Conservation (phyloP, 2,329 filamentous ascomycete genomes). For the Fusarium nematophilum region DNA sequence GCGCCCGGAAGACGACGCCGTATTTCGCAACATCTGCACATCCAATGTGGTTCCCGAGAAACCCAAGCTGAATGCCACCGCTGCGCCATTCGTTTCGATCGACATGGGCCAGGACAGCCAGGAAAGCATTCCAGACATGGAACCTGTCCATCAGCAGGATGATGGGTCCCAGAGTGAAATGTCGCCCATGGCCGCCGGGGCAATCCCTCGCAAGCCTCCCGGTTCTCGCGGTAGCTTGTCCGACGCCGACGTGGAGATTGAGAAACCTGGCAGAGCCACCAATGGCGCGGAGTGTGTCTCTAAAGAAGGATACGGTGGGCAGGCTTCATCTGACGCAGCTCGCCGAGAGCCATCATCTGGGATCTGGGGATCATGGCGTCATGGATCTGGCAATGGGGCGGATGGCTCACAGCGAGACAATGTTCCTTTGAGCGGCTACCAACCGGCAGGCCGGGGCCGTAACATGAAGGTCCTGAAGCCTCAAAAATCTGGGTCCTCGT, state of each 20-base stretch:
- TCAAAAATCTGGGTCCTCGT: constrained; percentile 70
- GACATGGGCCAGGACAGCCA: constrained; percentile 45
- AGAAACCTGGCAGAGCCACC: constrained; percentile 46
- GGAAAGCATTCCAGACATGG: constrained; percentile 25
- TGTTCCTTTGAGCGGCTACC: constrained; percentile 72
- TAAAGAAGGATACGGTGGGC: constrained; percentile 41
- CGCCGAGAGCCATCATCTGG: constrained; percentile 63
- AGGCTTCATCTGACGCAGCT: constrained; percentile 44
- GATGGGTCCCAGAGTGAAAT: constrained; percentile 42
- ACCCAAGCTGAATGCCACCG: constrained; percentile 68
- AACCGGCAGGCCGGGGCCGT: constrained; percentile 72
- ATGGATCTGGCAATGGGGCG: constrained; percentile 60
- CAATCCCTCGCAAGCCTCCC: constrained; percentile 49
- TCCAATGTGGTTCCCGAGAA: constrained; percentile 65
- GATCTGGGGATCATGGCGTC: constrained; percentile 80
- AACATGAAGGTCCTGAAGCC: constrained; percentile 94
- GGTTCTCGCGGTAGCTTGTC: constrained; percentile 51
- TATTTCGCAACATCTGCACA: constrained; percentile 82
- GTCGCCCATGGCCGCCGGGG: constrained; percentile 52
- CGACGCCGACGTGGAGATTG: constrained; percentile 59
- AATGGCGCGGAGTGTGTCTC: constrained; percentile 37
- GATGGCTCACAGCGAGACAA: constrained; percentile 67
- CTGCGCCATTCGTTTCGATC: constrained; percentile 55
- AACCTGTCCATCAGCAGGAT: constrained; percentile 38
- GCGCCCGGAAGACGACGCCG: constrained; percentile 84